phyloP scores from a whole-genome alignment of 768 basidiomycete genomes.

The Leccinellum albellum region DNA sequence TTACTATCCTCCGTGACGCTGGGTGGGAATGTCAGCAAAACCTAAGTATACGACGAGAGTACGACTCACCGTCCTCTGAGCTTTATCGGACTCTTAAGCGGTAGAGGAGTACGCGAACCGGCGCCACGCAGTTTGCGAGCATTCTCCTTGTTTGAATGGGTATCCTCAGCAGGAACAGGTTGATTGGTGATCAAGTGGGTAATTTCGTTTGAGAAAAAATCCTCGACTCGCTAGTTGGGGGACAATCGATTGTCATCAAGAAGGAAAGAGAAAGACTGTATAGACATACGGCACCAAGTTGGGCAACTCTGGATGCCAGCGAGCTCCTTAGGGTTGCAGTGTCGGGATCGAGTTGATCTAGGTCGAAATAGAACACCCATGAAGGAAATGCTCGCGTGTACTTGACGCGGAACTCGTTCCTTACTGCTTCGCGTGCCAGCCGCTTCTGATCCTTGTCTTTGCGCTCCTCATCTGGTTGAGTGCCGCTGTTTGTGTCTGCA shows the following conservation, averaged over 20 bases:
- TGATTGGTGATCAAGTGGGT: constrained; percentile 85
- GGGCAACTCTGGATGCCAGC: constrained; percentile 54
- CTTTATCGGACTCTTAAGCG: constrained; percentile 64
- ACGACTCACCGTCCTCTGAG: constrained; percentile 51
- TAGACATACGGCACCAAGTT: constrained; percentile 73
- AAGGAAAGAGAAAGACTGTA: neutral
- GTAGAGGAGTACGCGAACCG: constrained; percentile 20
- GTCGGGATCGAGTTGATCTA: constrained; percentile 42
- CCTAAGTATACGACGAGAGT: neutral
- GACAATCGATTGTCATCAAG: constrained; percentile 1
- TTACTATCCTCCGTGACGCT: constrained; percentile 32
- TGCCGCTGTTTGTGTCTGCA: constrained; percentile 17
- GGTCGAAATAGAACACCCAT: constrained; percentile 85
- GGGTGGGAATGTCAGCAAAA: neutral
- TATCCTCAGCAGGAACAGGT: constrained; percentile 34
- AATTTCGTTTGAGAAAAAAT: constrained; percentile 83
- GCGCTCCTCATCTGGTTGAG: constrained; percentile 34
- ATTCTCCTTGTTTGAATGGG: constrained; percentile 64
- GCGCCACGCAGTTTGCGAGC: constrained; percentile 31
- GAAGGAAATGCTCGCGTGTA: constrained; percentile 81
- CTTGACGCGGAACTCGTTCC: constrained; percentile 75
- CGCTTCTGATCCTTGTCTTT: constrained; percentile 47
- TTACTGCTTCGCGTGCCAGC: constrained; percentile 50
- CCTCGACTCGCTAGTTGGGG: constrained; percentile 63
- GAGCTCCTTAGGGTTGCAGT: constrained; percentile 33